These are phyloP conservation scores for Pascua sp. DNA, from an alignment of 1,284 basidiomycete species.

Conservation along the genomic window DNA sequence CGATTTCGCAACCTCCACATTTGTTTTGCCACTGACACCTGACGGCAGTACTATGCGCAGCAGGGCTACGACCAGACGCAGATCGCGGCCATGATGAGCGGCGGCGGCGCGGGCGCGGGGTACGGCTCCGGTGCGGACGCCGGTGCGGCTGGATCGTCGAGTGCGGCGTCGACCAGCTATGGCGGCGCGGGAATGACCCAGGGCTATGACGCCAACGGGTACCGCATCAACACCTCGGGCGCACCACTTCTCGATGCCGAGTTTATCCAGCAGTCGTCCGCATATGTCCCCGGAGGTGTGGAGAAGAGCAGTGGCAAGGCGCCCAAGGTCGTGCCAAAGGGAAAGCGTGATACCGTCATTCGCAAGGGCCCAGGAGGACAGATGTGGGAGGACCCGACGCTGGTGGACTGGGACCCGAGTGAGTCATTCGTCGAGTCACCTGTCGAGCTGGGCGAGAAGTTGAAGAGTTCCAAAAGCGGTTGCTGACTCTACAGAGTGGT, in stretches of 20 bases:
- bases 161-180: slow-evolving; percentile 8
- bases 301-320: slow-evolving; percentile 7
- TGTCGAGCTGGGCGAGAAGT: too few relatives aligned
- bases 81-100: slow-evolving; percentile 26
- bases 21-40: slow-evolving; percentile 1
- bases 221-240: slow-evolving; percentile 15
- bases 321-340: slow-evolving; percentile 11
- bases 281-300: slow-evolving; percentile 6
- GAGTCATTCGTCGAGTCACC: slow-evolving; percentile 45
- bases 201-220: slow-evolving; percentile 18
- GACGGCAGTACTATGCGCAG: slow-evolving; percentile 46
- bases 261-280: slow-evolving; percentile 20
- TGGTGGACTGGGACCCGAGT: slow-evolving; percentile 98
- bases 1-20: neutral
- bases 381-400: slow-evolving; percentile 95
- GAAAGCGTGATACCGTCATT: slow-evolving; percentile 75
- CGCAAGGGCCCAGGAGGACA: slow-evolving; percentile 85
- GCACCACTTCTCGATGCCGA: slow-evolving; percentile 28
- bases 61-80: slow-evolving; percentile 44
- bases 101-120: too few relatives aligned
- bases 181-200: neutral
- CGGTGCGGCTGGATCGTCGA: slow-evolving; percentile 5
- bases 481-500: slow-evolving; percentile 68
- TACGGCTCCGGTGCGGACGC: neutral
- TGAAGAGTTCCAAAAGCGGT: too few relatives aligned